Percentiles rank a stretch among this genome's conserved stretches.
phyloP scores from a whole-genome alignment of 2,329 filamentous ascomycete species.

The Fusarium chaquense region DNA sequence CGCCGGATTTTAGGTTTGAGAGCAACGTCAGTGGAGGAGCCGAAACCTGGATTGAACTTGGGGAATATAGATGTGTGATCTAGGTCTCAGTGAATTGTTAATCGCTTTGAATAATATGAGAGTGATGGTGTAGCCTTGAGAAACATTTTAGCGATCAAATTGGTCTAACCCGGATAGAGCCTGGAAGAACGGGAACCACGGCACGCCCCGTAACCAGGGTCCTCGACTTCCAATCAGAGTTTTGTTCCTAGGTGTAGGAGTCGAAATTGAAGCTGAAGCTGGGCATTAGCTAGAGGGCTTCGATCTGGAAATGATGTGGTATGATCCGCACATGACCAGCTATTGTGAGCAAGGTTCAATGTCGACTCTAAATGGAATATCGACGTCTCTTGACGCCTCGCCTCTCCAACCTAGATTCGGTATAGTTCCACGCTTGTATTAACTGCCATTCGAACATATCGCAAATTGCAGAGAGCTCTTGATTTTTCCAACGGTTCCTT shows the following conservation, averaged over 20 bases:
- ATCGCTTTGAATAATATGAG: not conserved
- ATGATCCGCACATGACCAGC: not conserved
- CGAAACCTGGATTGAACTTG: not conserved
- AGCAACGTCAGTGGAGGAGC: not conserved
- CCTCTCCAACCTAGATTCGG: not conserved
- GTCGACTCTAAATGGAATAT: not conserved
- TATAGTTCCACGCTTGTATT: not conserved
- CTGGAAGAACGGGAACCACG: conserved; percentile 45
- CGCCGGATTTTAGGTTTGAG: conserved; percentile 7
- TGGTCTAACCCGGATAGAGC: conserved; percentile 25
- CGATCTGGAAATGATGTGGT: not conserved
- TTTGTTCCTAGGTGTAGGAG: conserved; percentile 14
- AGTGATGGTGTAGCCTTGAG: not conserved
- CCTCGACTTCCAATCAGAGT: conserved; percentile 35
- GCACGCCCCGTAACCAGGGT: conserved; percentile 35
- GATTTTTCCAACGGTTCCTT: not conserved
- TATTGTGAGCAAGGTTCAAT: not conserved
- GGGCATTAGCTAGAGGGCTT: not conserved
- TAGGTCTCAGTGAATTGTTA: not conserved
- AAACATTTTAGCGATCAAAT: conserved; percentile 14
- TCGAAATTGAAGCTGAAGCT: conserved; percentile 8
- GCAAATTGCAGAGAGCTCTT: conserved; percentile 1
- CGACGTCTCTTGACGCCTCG: not conserved
- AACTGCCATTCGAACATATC: not conserved
- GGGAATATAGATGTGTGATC: not conserved